A percentile compares a stretch with the other conserved stretches of the same genome.
These are phyloP conservation scores for Viola pubescens DNA, from an alignment of 441 rosid genomes.

Conservation along the genomic window DNA sequence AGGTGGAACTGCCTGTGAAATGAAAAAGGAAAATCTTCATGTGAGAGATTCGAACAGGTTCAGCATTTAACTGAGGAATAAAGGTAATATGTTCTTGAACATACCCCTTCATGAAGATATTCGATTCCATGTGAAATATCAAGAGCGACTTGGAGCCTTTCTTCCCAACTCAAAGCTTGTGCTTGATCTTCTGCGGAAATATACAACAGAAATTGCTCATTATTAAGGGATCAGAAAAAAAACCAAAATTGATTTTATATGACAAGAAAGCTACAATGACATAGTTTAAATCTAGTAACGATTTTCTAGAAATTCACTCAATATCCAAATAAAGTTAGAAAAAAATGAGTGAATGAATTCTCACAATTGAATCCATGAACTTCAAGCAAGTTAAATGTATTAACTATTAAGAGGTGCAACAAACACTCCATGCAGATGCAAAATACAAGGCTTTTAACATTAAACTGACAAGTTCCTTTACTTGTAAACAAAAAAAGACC, in stretches of 20 bases:
- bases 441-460: too few relatives aligned
- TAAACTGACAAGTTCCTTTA: too few relatives aligned
- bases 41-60: not conserved
- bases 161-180: slow-evolving; percentile 63
- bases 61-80: slow-evolving; percentile 5
- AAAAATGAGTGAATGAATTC: too few relatives aligned
- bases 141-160: slow-evolving; percentile 76
- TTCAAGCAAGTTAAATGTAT: too few relatives aligned
- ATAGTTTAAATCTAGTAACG: too few relatives aligned
- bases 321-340: too few relatives aligned
- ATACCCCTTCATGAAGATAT: slow-evolving; percentile 97
- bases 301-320: too few relatives aligned
- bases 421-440: too few relatives aligned
- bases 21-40: slow-evolving; percentile 11
- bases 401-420: too few relatives aligned
- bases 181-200: slow-evolving; percentile 40
- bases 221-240: not conserved
- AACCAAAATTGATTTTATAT: not conserved
- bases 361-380: too few relatives aligned
- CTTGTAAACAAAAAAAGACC: too few relatives aligned
- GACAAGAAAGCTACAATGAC: not conserved
- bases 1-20: slow-evolving; percentile 80
- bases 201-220: slow-evolving; percentile 10
- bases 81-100: slow-evolving; percentile 8
- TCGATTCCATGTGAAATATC: slow-evolving; percentile 94